Evolutionary conservation across 257 asterid species (phyloP), one percentile per base, ranked within the genome.

Genomic region (Thymus quinquecostatus): DNA sequence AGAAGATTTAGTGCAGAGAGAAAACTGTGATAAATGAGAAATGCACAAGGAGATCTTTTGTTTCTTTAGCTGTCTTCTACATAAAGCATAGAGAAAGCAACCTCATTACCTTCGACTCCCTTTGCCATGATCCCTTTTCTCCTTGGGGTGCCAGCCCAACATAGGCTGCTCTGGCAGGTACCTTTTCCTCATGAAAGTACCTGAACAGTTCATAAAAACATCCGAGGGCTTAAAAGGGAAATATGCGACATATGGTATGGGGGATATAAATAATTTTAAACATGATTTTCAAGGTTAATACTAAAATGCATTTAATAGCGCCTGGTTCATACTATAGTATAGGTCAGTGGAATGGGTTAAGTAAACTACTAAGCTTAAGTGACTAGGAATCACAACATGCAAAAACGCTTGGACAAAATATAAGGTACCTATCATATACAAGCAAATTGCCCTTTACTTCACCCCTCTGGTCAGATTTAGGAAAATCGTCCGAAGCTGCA

Each of bases 81-180:
- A 51, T 55, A 12, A 57, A 36, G 50, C 14, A n/a, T 14, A 27
- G 41, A 12, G 40, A 38, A 69, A 70, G 10, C 8, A 53, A 29
- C 3, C 14, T 45, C 61, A 13, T 69, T 32, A 86, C 93, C 90
- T 90, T 87, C 77, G 83, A 78, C 79, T 90, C 96, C 78, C 82
- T 84, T 80, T 90, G 95, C 90, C 90, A 90, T 12, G 96, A 90
- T 43, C 92, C 96, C 40, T 7, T 60, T 9, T 84, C 87, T 28
- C 96, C 96, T 10, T 83, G 90, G 38, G 79, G 80, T 61, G 96
- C 95, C 74, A 87, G 64, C 30, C 96, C 96, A 10, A 90, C 82
- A 63, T 81, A 80, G 5, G 95, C 90, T 10, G 86, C 88, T 64
- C 74, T 62, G 21, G 84, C 93, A 1, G 81, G 75, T 64, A 83